phyloP scores from a whole-genome alignment of 2,329 filamentous ascomycete species.

The Penicillium brasilianum region DNA sequence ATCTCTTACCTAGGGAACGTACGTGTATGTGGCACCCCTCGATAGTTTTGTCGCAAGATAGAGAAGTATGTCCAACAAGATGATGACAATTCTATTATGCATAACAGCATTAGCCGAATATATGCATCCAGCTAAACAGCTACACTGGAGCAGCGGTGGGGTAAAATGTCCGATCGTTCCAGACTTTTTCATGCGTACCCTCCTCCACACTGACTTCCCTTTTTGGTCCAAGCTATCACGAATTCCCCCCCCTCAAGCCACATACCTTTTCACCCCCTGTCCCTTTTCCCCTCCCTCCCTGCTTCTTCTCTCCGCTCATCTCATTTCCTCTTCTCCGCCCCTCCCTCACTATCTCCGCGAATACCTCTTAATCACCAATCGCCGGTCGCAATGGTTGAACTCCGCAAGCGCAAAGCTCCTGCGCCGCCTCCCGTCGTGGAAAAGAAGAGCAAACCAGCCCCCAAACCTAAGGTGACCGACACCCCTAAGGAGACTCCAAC shows the following conservation, averaged over 20 bases:
- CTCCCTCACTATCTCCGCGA: not conserved
- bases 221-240: conserved; percentile 12
- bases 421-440: conserved; percentile 47
- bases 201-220: conserved; percentile 8
- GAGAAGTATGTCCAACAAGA: no score
- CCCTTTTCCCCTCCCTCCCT: not conserved
- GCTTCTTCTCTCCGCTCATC: not conserved
- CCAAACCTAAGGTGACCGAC: conserved; percentile 35
- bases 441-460: conserved; percentile 40
- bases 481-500: conserved; percentile 23
- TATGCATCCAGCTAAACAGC: not conserved
- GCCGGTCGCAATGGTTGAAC: conserved; percentile 54
- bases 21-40: not conserved
- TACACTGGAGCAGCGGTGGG: not conserved
- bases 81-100: no score
- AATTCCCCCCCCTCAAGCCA: conserved; percentile 8
- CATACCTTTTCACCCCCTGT: conserved; percentile 4
- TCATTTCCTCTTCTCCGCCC: not conserved
- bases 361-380: not conserved
- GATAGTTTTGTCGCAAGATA: no score
- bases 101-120: not conserved
- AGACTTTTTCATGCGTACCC: not conserved
- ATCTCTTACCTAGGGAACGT: not conserved
- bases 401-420: conserved; percentile 66
- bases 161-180: conserved; percentile 1